Conservation (phyloP, 106 monocot genomes). For the Acorus gramineus region DNA sequence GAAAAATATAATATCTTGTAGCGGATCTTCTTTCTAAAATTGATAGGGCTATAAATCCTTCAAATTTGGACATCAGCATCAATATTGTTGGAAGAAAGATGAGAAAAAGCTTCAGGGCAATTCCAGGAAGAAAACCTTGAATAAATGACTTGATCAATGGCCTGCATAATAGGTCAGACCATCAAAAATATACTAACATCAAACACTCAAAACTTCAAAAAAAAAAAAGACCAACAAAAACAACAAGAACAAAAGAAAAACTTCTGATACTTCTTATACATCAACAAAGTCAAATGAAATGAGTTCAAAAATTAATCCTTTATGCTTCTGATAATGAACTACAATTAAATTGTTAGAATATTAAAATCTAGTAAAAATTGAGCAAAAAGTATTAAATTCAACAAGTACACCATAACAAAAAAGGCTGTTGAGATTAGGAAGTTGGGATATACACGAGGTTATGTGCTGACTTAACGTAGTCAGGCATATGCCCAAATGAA, state of each 20-base stretch:
- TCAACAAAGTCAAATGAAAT: neutral
- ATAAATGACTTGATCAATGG: slow-evolving; percentile 60
- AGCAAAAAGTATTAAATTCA: too few species aligned
- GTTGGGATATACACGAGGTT: too few species aligned
- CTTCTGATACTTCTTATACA: neutral
- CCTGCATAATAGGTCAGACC: slow-evolving; percentile 23
- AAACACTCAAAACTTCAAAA: neutral
- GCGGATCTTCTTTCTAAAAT: slow-evolving; percentile 76
- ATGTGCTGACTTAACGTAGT: too few species aligned
- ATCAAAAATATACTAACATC: neutral
- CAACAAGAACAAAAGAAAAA: neutral
- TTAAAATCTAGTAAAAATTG: too few species aligned
- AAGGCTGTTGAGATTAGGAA: too few species aligned
- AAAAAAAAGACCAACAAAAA: neutral
- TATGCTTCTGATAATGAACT: neutral
- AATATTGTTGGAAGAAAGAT: slow-evolving; percentile 73
- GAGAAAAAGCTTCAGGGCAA: slow-evolving; percentile 79
- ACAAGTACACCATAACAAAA: too few species aligned
- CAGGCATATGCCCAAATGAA: too few species aligned
- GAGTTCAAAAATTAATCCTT: neutral
- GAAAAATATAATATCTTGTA: slow-evolving; percentile 73
- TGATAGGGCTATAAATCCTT: slow-evolving; percentile 67
- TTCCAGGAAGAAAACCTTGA: slow-evolving; percentile 89
- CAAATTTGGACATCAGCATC: slow-evolving; percentile 86
- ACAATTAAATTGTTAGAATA: too few species aligned